A percentile compares a stretch with the other conserved stretches of the same genome.
Evolutionary conservation across 1,139 yeast genomes (phyloP).

Genomic region (Candida pseudocylindracea): DNA sequence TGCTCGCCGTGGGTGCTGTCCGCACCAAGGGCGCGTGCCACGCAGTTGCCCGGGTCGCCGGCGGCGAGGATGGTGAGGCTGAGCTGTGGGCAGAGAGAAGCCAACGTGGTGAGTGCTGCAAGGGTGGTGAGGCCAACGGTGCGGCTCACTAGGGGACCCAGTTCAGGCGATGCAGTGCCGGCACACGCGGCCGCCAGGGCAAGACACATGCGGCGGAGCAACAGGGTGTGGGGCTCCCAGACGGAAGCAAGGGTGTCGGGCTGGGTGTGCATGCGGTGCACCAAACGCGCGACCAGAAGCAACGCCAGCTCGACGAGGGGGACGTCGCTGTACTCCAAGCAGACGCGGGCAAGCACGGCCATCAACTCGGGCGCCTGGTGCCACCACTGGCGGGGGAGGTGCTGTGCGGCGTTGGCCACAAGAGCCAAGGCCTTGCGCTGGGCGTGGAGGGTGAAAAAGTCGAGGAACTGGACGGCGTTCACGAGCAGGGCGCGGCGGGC

Average conservation of each 20-base stretch:
- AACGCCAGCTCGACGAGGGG: slow-evolving; percentile 50
- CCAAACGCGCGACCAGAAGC: slow-evolving; percentile 40
- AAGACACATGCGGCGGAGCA: not conserved
- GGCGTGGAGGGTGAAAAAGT: slow-evolving; percentile 76
- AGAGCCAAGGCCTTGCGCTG: slow-evolving; percentile 67
- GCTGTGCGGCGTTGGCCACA: slow-evolving; percentile 54
- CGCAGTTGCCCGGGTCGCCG: no score
- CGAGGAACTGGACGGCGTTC: slow-evolving; percentile 55
- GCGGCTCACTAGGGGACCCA: not conserved
- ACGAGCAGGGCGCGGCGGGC: slow-evolving; percentile 38
- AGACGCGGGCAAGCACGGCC: slow-evolving; percentile 38
- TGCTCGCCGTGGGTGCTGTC: no score
- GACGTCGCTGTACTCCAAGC: slow-evolving; percentile 33
- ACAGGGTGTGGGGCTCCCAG: not conserved
- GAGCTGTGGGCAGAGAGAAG: not conserved
- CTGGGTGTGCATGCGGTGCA: slow-evolving; percentile 5
- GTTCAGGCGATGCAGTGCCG: not conserved
- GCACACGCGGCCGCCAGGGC: not conserved
- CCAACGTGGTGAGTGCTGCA: not conserved
- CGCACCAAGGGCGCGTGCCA: no score
- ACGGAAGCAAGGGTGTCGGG: not conserved
- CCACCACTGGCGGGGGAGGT: slow-evolving; percentile 21
- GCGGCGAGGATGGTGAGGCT: no score
- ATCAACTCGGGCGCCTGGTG: slow-evolving; percentile 31
- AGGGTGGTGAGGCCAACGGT: not conserved